Evolutionary conservation across 805 yeast species (phyloP), one percentile per base, ranked within the genome.

Genomic region (Jamesozyma piceae): DNA sequence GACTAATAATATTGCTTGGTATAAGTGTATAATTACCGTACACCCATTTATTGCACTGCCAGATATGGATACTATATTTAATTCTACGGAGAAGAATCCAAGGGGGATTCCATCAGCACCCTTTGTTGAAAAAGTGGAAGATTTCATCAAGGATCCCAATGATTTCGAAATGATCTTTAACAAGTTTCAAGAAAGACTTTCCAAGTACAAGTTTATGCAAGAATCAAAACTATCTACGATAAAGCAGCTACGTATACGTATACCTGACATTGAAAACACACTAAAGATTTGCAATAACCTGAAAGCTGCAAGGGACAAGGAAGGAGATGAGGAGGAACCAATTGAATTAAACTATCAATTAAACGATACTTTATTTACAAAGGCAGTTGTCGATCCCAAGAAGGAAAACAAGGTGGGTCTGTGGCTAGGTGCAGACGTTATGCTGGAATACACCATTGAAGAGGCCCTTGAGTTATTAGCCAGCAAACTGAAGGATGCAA

Each of bases 361-460:
- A 55, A 90, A 92, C 63, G 97, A 92, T 57, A 90, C 98, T 0
- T 71, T 92, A 33, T 90, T 77, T 60, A 83, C 97, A 6, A 78
- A 78, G 44, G 98, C 98, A 1, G 71, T 70, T 30, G 70, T 92
- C 27, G 77, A 76, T 32, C 73, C 78, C 21, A 20, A 20, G 5
- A 68, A 77, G 5, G 71, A 78, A 22, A 31, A 31, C 29, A 74
- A 73, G 24, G 97, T 92, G 1, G 78, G 78, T 49, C 69, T 92
- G 38, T 92, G 98, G 98, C 72, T 92, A n/a, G 98, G 98, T 10
- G 98, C 98, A 0, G 95, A 88, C 53, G 89, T 90, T 8, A 90
- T 92, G 97, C 71, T 92, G 57, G 97, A 92, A 59, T 92, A 90
- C 57, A 89, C 95, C 13, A 67, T 87, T 21, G 83, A 75, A 31